These are phyloP conservation scores for Quercus phellos DNA, from an alignment of 331 rosid species.

Conservation along the genomic window DNA sequence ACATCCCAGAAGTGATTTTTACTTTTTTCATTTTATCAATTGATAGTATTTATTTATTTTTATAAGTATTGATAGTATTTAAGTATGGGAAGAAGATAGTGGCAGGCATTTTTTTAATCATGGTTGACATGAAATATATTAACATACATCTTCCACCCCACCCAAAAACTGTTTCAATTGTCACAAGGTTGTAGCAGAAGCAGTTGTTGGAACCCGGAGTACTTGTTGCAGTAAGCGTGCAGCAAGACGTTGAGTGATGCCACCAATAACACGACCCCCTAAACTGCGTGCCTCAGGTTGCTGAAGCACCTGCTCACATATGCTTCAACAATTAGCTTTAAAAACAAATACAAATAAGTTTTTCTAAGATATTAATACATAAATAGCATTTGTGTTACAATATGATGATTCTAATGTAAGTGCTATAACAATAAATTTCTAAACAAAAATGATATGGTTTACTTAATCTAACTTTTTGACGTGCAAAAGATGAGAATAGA, in stretches of 20 bases:
- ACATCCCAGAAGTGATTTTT: background rate
- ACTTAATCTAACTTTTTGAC: no score
- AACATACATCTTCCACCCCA: slow-evolving; percentile 9
- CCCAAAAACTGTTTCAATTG: background rate
- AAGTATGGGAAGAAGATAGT: background rate
- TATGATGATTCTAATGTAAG: no score
- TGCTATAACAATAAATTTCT: no score
- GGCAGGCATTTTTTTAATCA: background rate
- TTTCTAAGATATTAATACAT: background rate
- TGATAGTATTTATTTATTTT: no score
- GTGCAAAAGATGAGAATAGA: no score
- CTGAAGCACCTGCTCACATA: slow-evolving; percentile 61
- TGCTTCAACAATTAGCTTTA: background rate
- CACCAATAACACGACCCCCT: slow-evolving; percentile 69
- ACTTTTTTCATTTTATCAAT: background rate
- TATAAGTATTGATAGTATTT: no score
- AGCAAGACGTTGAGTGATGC: slow-evolving; percentile 81
- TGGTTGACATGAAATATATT: background rate
- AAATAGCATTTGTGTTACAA: background rate
- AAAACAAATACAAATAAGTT: background rate
- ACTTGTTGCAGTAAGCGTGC: slow-evolving; percentile 85
- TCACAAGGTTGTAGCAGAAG: slow-evolving; percentile 36
- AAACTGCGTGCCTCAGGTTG: slow-evolving; percentile 79
- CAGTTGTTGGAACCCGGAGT: slow-evolving; percentile 49
- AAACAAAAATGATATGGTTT: no score